A percentile compares a stretch with the other conserved stretches of the same genome.
These are phyloP conservation scores for Pichia deserticola DNA, from an alignment of 805 yeast genomes.

Conservation along the genomic window DNA sequence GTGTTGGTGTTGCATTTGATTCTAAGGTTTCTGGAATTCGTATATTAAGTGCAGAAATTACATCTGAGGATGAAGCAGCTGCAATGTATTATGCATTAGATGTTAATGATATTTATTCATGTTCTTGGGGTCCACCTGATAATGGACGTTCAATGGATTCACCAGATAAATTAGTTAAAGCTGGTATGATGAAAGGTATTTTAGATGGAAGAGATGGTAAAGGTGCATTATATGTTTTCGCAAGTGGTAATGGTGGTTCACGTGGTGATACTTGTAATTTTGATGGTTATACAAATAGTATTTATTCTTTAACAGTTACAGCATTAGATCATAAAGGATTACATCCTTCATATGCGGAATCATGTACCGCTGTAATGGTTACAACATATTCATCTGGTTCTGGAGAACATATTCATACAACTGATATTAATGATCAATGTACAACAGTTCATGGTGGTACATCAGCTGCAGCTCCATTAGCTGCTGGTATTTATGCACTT, in stretches of 20 bases:
- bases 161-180: conserved; percentile 70
- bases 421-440: conserved; percentile 68
- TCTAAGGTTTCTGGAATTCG: conserved; percentile 86
- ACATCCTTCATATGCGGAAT: conserved; percentile 87
- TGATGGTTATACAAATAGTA: conserved; percentile 95
- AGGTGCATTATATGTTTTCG: conserved; percentile 90
- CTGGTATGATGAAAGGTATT: conserved; percentile 80
- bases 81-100: conserved; percentile 76
- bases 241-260: conserved; percentile 89
- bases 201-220: conserved; percentile 71
- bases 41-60: conserved; percentile 72
- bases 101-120: conserved; percentile 86
- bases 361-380: conserved; percentile 91
- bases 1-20: conserved; percentile 92
- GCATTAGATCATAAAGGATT: conserved; percentile 83
- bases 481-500: conserved; percentile 90
- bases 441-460: conserved; percentile 86
- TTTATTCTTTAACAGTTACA: conserved; percentile 89
- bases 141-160: conserved; percentile 82
- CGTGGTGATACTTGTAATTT: conserved; percentile 87
- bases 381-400: conserved; percentile 91
- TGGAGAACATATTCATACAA: conserved; percentile 81
- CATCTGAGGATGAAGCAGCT: conserved; percentile 85
- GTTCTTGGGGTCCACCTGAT: conserved; percentile 98
- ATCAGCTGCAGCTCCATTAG: conserved; percentile 97